Base-by-base conservation (phyloP, 2,329 filamentous ascomycete species). In the Aureobasidium sp. region DNA sequence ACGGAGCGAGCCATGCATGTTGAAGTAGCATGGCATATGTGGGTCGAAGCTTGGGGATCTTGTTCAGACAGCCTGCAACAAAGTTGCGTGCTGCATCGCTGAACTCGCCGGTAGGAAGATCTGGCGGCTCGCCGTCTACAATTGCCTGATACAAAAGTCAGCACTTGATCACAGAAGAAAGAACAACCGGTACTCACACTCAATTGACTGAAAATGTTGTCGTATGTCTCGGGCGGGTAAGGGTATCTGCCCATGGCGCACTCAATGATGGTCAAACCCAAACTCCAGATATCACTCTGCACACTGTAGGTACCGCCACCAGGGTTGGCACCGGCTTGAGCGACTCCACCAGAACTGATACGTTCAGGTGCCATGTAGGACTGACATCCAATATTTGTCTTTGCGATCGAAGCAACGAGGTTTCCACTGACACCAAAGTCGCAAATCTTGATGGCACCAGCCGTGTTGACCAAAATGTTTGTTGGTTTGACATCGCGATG, bases 361-460 rank as follows among this genome's bases (percentile, higher is more conserved):
- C 94, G 82, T 75, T 99, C 94, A 0, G 94, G 94, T 0, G 94
- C 94, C 94, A 99, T 99, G 77, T 99, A 99, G 71, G 92, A 97
- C 76, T 99, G 94, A 71, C 94, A 99, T 42, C 94, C 94, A 69
- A 99, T 99, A 72, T 99, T 99, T 32, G 94, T 99, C 77, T 95
- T 96, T 57, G 94, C 94, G 69, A 97, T 97, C 77, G 91, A 96
- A 29, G 94, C 93, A 27, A 99, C 94, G 29, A 99, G 78, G 69
- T 99, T 99, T 59, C 94, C 94, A 67, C 90, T 95, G 61, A 99
- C 94, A 62, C 94, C 94, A 73, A 99, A 99, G 75, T 99, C 94
- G 75, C 94, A 99, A 62, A 99, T 96, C 77, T 99, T 99, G 79
- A 97, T 83, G 71, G 97, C 91, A 1, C 94, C 94, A 45, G 83